Evolutionary conservation across 148 eudicot species (phyloP).

Genomic region (Beta vulgaris): DNA sequence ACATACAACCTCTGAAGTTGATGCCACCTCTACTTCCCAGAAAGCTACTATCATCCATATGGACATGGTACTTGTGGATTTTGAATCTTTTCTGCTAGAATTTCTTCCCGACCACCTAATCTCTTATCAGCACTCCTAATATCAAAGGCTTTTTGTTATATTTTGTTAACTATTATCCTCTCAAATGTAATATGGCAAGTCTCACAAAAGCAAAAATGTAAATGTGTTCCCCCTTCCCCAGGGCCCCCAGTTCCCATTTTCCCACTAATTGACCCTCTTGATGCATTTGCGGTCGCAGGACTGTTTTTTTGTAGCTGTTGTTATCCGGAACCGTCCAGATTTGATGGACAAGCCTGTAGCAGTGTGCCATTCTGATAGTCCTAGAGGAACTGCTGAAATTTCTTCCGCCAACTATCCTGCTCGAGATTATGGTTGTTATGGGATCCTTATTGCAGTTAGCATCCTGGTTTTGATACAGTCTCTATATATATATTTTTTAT

Average conservation of each 20-base stretch:
- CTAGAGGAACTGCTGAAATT: slow-evolving; percentile 95
- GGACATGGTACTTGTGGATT: slow-evolving; percentile 70
- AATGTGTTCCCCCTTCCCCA: not conserved
- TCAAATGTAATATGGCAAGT: too few relatives aligned
- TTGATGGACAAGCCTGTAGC: slow-evolving; percentile 84
- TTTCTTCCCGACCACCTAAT: not conserved
- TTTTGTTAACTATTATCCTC: too few relatives aligned
- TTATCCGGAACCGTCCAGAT: slow-evolving; percentile 69
- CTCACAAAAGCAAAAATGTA: not conserved
- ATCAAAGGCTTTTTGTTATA: too few relatives aligned
- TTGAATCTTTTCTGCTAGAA: not conserved
- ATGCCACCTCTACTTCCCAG: slow-evolving; percentile 31
- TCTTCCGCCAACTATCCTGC: slow-evolving; percentile 97
- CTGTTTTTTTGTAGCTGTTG: slow-evolving; percentile 91
- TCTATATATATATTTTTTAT: slow-evolving; percentile 4
- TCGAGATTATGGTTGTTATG: slow-evolving; percentile 67
- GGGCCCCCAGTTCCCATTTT: not conserved
- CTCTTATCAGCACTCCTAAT: not conserved
- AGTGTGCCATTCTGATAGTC: slow-evolving; percentile 93
- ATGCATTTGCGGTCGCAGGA: slow-evolving; percentile 51
- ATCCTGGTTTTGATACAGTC: not conserved
- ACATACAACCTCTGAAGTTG: slow-evolving; percentile 29
- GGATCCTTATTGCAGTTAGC: slow-evolving; percentile 11
- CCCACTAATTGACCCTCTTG: not conserved
- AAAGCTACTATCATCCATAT: slow-evolving; percentile 63